Evolutionary conservation across 2,329 filamentous ascomycete species (phyloP).

Genomic region (Penicillium sp.): DNA sequence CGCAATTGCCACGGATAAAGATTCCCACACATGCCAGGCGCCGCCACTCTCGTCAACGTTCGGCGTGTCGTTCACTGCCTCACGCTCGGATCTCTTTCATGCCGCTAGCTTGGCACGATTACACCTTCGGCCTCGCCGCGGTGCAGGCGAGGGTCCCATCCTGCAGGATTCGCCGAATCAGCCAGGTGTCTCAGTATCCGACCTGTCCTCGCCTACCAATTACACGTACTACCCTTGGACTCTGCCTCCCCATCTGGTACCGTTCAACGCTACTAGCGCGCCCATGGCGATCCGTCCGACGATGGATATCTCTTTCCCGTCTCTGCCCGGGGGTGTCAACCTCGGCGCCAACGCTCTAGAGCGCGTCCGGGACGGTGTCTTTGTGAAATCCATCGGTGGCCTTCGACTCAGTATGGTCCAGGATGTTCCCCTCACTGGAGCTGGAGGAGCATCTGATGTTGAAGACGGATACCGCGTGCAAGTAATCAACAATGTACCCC

Average conservation of each 20-base stretch:
- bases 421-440: constrained; percentile 34
- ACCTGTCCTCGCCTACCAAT: constrained; percentile 60
- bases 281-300: constrained; percentile 65
- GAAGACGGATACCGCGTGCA: constrained; percentile 54
- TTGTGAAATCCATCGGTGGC: constrained; percentile 57
- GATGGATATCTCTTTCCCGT: constrained; percentile 63
- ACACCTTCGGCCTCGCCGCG: constrained; percentile 60
- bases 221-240: constrained; percentile 93
- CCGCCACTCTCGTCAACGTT: constrained; percentile 57
- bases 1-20: constrained; percentile 6
- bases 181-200: constrained; percentile 51
- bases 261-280: constrained; percentile 69
- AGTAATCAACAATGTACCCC: constrained; percentile 69
- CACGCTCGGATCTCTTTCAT: constrained; percentile 77
- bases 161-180: constrained; percentile 50
- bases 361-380: constrained; percentile 53
- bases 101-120: constrained; percentile 79
- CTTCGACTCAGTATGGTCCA: constrained; percentile 49
- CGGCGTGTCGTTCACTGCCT: constrained; percentile 71
- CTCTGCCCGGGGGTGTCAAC: constrained; percentile 44
- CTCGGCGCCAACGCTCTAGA: constrained; percentile 47
- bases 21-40: constrained; percentile 58
- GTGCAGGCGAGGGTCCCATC: constrained; percentile 53
- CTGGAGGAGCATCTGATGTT: constrained; percentile 5
- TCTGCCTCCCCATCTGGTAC: constrained; percentile 67